Evolutionary conservation across 1,139 yeast genomes (phyloP).

Genomic region (Blastobotrys indianensis): DNA sequence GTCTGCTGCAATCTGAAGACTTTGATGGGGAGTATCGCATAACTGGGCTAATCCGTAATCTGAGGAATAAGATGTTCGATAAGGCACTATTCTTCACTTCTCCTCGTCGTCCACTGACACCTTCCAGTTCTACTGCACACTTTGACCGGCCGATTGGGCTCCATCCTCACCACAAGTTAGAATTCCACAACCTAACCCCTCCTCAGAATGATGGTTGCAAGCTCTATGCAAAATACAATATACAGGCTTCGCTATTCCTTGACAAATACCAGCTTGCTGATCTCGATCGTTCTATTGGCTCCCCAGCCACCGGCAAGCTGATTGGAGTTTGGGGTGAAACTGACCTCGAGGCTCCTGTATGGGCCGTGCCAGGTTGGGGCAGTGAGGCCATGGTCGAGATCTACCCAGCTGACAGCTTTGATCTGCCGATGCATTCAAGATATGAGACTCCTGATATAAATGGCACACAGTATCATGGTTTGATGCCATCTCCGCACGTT

Average conservation of each 20-base stretch:
- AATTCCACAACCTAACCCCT: constrained; percentile 14
- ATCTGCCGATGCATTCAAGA: constrained; percentile 45
- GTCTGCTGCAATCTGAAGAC: constrained; percentile 20
- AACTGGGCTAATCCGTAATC: constrained; percentile 24
- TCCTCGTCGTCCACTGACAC: constrained; percentile 24
- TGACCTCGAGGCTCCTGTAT: constrained; percentile 44
- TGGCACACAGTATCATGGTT: constrained; percentile 16
- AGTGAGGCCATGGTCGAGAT: constrained; percentile 39
- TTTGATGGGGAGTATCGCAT: constrained; percentile 23
- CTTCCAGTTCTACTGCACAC: constrained; percentile 20
- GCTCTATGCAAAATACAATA: constrained; percentile 36
- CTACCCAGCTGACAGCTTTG: constrained; percentile 26
- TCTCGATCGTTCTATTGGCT: constrained; percentile 25
- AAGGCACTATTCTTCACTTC: constrained; percentile 22
- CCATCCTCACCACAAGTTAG: constrained; percentile 37
- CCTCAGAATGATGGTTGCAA: constrained; percentile 31
- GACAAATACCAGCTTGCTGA: constrained; percentile 40
- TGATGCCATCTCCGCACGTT: constrained; percentile 37
- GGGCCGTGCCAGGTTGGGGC: constrained; percentile 44
- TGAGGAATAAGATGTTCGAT: constrained; percentile 19
- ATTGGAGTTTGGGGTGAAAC: constrained; percentile 41
- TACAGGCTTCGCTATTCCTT: constrained; percentile 36
- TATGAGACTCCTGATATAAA: constrained; percentile 38
- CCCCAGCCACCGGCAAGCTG: constrained; percentile 33
- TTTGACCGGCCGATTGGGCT: constrained; percentile 41